Conservation (phyloP, 352 stramenopile species). For the Globisporangium nodosum region DNA sequence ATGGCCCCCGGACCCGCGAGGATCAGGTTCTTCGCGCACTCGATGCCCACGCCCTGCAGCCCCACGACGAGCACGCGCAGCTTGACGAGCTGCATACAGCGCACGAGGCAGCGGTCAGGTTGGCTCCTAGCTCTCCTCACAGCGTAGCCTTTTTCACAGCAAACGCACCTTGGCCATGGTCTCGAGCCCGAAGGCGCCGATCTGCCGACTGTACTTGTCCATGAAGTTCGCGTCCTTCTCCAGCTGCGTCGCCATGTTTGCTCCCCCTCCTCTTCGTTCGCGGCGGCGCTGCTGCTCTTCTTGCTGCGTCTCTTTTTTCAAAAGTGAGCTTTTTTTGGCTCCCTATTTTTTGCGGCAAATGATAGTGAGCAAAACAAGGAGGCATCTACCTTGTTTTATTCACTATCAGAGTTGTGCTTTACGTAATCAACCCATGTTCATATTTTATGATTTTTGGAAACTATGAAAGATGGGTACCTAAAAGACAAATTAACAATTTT, state of each 20-base stretch:
- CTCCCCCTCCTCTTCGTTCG: slow-evolving; percentile 20
- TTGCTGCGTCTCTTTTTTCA: not conserved
- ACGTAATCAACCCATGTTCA: no score
- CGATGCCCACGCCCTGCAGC: slow-evolving; percentile 82
- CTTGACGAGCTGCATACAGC: slow-evolving; percentile 49
- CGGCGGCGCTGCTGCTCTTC: slow-evolving; percentile 10
- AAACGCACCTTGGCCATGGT: slow-evolving; percentile 85
- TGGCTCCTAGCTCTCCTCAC: not conserved
- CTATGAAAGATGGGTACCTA: no score
- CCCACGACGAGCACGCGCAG: slow-evolving; percentile 84
- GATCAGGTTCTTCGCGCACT: slow-evolving; percentile 93
- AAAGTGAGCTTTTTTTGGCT: not conserved
- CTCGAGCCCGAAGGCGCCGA: slow-evolving; percentile 89
- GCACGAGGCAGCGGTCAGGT: not conserved
- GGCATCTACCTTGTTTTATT: not conserved
- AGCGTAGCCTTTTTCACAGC: no score
- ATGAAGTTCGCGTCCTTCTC: slow-evolving; percentile 89
- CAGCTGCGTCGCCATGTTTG: slow-evolving; percentile 56
- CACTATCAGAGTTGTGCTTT: not conserved
- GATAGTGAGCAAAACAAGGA: not conserved
- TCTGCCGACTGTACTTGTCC: slow-evolving; percentile 93
- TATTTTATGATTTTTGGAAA: no score
- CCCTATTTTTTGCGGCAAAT: not conserved
- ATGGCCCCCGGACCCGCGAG: slow-evolving; percentile 85
- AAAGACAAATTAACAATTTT: no score